Percentiles rank a stretch among this genome's conserved stretches.
These are phyloP conservation scores for Fennellomyces sp. DNA, from an alignment of 371 early-diverging fungal species.

Conservation along the genomic window DNA sequence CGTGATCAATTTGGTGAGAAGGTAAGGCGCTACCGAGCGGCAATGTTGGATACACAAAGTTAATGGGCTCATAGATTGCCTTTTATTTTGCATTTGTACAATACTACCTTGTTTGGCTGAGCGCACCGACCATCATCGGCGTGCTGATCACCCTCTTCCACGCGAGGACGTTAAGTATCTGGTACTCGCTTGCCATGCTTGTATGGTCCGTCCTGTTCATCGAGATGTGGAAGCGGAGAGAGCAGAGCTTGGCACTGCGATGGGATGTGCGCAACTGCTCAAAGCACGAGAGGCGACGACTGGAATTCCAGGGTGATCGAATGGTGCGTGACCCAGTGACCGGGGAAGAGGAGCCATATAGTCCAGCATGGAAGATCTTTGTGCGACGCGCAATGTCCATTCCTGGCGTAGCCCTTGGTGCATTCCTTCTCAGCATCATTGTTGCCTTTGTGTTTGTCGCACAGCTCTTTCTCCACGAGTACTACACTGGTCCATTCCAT, in stretches of 20 bases:
- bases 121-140: conserved; percentile 70
- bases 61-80: conserved; percentile 49
- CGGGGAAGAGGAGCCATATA: conserved; percentile 72
- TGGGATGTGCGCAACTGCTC: conserved; percentile 81
- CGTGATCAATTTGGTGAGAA: conserved; percentile 88
- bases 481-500: conserved; percentile 80
- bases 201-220: conserved; percentile 77
- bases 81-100: conserved; percentile 92
- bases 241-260: conserved; percentile 67
- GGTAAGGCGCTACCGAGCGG: conserved; percentile 20
- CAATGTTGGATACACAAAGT: too few species aligned
- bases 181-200: conserved; percentile 68
- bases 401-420: conserved; percentile 66
- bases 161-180: conserved; percentile 55
- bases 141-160: conserved; percentile 58
- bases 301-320: conserved; percentile 70
- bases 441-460: conserved; percentile 73
- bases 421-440: conserved; percentile 63
- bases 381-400: conserved; percentile 58
- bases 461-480: conserved; percentile 80
- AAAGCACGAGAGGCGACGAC: conserved; percentile 63
- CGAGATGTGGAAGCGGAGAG: conserved; percentile 81
- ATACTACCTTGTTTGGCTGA: conserved; percentile 78
- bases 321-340: conserved; percentile 68
- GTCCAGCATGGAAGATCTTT: conserved; percentile 73